phyloP scores from a whole-genome alignment of 2,329 filamentous ascomycete species.

The Diaporthe eres region DNA sequence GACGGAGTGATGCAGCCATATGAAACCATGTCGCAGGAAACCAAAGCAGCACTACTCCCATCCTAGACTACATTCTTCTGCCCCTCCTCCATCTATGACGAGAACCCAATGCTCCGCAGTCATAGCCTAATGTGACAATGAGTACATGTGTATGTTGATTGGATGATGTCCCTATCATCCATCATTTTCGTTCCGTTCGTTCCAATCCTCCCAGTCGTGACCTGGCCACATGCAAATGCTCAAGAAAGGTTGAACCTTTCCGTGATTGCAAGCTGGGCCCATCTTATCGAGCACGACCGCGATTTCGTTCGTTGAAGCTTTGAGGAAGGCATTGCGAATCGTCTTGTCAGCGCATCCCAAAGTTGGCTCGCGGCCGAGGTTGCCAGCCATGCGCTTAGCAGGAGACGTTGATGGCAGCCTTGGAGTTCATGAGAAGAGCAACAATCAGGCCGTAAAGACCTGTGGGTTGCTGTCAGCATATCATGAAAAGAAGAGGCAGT shows the following conservation, averaged over 20 bases:
- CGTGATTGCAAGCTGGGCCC: conserved; percentile 29
- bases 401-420: conserved; percentile 75
- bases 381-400: conserved; percentile 64
- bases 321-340: conserved; percentile 30
- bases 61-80: conserved; percentile 60
- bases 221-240: conserved; percentile 37
- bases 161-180: conserved; percentile 42
- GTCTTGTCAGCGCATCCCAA: conserved; percentile 40
- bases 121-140: conserved; percentile 63
- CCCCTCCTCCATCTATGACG: conserved; percentile 63
- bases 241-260: conserved; percentile 18
- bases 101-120: conserved; percentile 55
- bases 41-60: conserved; percentile 48
- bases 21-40: conserved; percentile 42
- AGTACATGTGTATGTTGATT: conserved; percentile 60
- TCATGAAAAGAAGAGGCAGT: conserved; percentile 5
- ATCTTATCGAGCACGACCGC: conserved; percentile 47
- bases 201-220: conserved; percentile 25
- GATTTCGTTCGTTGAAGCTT: conserved; percentile 45
- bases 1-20: conserved; percentile 40
- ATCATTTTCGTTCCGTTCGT: conserved; percentile 42
- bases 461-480: conserved; percentile 52
- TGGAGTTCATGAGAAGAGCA: conserved; percentile 99
- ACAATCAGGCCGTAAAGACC: conserved; percentile 99
- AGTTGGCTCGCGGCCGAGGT: conserved; percentile 35